Percentiles rank a stretch among this genome's conserved stretches.
These are phyloP conservation scores for Aegle marmelos DNA, from an alignment of 345 rosid species.

Conservation along the genomic window DNA sequence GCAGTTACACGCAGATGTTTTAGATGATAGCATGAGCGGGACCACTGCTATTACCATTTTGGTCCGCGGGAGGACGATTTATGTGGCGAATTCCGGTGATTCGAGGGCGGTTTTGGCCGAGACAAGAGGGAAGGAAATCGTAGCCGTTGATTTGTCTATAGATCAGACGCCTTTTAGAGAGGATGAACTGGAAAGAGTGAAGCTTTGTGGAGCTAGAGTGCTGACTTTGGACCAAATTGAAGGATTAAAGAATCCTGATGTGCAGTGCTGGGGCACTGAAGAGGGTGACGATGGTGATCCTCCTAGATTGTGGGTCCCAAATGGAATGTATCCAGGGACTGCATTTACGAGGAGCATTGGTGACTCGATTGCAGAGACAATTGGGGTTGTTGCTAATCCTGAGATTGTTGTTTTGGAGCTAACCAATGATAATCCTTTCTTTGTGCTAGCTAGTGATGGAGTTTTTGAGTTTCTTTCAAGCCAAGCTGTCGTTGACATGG, in stretches of 20 bases:
- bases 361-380: slow-evolving; percentile 87
- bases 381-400: slow-evolving; percentile 96
- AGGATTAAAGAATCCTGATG: slow-evolving; percentile 91
- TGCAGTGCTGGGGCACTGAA: slow-evolving; percentile 96
- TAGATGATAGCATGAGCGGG: slow-evolving; percentile 97
- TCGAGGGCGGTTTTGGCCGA: slow-evolving; percentile 92
- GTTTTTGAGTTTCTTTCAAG: slow-evolving; percentile 97
- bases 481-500: slow-evolving; percentile 97
- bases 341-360: slow-evolving; percentile 98
- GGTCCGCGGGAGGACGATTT: slow-evolving; percentile 76
- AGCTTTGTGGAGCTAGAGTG: slow-evolving; percentile 90
- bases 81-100: slow-evolving; percentile 87
- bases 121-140: slow-evolving; percentile 67
- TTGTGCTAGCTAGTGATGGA: slow-evolving; percentile 98
- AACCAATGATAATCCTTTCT: slow-evolving; percentile 74
- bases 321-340: slow-evolving; percentile 98
- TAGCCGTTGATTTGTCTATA: slow-evolving; percentile 81
- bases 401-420: slow-evolving; percentile 91
- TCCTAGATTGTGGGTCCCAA: slow-evolving; percentile 89
- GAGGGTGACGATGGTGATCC: slow-evolving; percentile 98
- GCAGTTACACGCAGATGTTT: slow-evolving; percentile 66
- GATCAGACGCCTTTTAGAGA: slow-evolving; percentile 91
- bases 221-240: slow-evolving; percentile 96
- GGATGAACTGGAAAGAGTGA: slow-evolving; percentile 88
- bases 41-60: slow-evolving; percentile 89